Percentiles rank a stretch among this genome's conserved stretches.
These are phyloP conservation scores for Suillus alpinus DNA, from an alignment of 768 basidiomycete genomes.

Conservation along the genomic window DNA sequence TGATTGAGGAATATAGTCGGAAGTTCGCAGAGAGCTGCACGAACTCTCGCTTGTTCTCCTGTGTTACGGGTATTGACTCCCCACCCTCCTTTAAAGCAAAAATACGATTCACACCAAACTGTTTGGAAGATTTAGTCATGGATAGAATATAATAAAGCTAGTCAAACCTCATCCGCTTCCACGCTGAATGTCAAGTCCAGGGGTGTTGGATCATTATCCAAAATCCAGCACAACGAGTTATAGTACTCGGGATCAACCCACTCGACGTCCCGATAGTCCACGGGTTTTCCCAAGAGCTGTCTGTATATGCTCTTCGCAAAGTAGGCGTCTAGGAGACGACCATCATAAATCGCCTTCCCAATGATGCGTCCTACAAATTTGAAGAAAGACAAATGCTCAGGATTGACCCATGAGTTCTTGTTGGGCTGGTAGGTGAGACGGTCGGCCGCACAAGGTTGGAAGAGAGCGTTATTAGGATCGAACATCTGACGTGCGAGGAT, in stretches of 20 bases:
- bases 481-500: conserved; percentile 98
- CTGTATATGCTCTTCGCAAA: conserved; percentile 96
- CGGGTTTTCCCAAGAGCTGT: conserved; percentile 89
- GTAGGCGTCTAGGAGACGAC: conserved; percentile 94
- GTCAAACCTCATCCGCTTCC: conserved; percentile 82
- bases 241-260: conserved; percentile 99
- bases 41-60: conserved; percentile 96
- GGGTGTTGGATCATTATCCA: conserved; percentile 89
- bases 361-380: conserved; percentile 98
- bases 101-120: conserved; percentile 91
- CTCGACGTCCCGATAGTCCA: conserved; percentile 95
- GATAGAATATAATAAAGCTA: neutral
- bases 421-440: conserved; percentile 95
- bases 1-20: conserved; percentile 89
- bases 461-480: conserved; percentile 96
- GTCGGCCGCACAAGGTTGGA: conserved; percentile 97
- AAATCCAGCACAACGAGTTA: conserved; percentile 96
- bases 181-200: conserved; percentile 92
- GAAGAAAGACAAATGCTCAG: conserved; percentile 96
- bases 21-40: conserved; percentile 95
- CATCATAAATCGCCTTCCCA: conserved; percentile 97
- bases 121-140: conserved; percentile 1
- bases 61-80: conserved; percentile 80
- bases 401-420: conserved; percentile 91
- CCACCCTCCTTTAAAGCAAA: conserved; percentile 87